Conservation (phyloP, 805 yeast genomes). For the Wickerhamomyces chambardii region DNA sequence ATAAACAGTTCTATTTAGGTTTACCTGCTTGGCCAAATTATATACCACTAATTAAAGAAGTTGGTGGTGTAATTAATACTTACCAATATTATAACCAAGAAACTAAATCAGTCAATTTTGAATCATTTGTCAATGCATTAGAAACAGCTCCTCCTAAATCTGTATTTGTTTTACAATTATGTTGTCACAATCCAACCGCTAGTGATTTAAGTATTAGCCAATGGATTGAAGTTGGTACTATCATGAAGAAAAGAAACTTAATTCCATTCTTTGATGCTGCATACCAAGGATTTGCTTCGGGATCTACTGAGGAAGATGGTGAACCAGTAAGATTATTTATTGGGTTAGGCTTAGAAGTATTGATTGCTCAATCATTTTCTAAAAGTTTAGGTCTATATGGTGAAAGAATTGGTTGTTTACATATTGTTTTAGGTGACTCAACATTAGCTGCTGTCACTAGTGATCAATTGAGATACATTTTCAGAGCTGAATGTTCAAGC, state of each 20-base stretch:
- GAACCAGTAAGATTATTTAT: conserved; percentile 34
- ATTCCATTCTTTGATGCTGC: conserved; percentile 79
- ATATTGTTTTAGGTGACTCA: conserved; percentile 18
- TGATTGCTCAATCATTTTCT: conserved; percentile 73
- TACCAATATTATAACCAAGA: background rate
- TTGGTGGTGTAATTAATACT: background rate
- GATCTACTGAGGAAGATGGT: conserved; percentile 62
- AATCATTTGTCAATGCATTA: background rate
- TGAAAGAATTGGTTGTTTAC: conserved; percentile 66
- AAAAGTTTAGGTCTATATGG: conserved; percentile 84
- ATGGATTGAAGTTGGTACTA: conserved; percentile 60
- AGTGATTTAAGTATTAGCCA: conserved; percentile 68
- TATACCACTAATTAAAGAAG: background rate
- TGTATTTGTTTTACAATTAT: conserved; percentile 54
- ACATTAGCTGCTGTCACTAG: conserved; percentile 38
- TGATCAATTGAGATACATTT: conserved; percentile 54
- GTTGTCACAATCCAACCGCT: conserved; percentile 88
- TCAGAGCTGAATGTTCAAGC: conserved; percentile 70
- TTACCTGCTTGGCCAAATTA: conserved; percentile 1
- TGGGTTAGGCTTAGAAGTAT: conserved; percentile 1
- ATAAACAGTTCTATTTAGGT: conserved; percentile 24
- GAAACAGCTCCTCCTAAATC: conserved; percentile 3
- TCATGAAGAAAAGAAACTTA: conserved; percentile 41
- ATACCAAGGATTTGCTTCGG: conserved; percentile 84
- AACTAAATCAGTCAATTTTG: background rate